Base-by-base conservation (phyloP, 371 early-diverging fungal species). In the Mucor circinelloides region DNA sequence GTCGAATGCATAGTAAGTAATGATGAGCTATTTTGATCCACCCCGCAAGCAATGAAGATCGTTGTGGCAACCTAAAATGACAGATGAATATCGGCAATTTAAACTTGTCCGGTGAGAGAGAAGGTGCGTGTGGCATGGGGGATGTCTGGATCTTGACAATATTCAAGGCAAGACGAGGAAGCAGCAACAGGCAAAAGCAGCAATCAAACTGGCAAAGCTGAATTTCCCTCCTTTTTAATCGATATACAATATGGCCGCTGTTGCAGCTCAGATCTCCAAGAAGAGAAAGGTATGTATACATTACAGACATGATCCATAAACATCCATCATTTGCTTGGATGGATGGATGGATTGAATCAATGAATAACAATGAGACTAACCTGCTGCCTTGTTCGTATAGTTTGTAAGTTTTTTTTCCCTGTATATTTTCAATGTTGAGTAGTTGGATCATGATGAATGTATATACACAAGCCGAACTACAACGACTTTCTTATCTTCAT, bases 261-360 rank as follows among this genome's bases (percentile, higher is more conserved):
- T 70, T 68, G 77, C 79, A 63, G 84, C 85, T 73, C 87, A 87
- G 75, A 87, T 87, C 78, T 84, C 85, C 87, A 90, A 90, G 89
- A 90, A 90, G 89, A 89, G 90, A 83, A 90, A 90, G 86, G 90
- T 89, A 82, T 57, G 71, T 30, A 54, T 38, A 42, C 44, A 19
- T 1, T 44, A 19, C 19, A 44, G 17, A 44, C 8, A 44, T 19
- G 19, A 44, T 44, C 44, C 44, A 44, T 44, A 44, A 3, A 44
- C 19, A 44, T 44, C 7, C 17, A 44, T 44, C 44, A 19, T 44
- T 8, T 44, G n/a, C 19, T 7, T 28, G 40, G 40, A 63, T 31
- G 55, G 63, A 66, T 69, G 72, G 66, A 70, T 70, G 66, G 68
- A 76, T 75, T 70, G 59, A 73, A 73, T 12, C 4, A 42, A n/a